Evolutionary conservation across 2,329 filamentous ascomycete species (phyloP), one percentile per base, ranked within the genome.

Genomic region (Gliomastix tumulicola): DNA sequence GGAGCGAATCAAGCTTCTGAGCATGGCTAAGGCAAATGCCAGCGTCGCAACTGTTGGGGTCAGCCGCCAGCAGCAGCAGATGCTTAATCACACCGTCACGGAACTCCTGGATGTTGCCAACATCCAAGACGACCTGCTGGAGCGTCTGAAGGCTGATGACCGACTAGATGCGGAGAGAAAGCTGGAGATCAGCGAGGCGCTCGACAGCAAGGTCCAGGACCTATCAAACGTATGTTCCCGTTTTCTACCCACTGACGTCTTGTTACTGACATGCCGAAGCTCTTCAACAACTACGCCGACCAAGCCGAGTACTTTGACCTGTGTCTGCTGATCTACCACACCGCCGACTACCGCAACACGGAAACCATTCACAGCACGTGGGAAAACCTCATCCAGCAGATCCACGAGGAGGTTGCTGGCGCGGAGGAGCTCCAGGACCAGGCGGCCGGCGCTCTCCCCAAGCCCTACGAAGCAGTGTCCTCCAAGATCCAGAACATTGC

Each of bases 251-350:
- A 36, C 43, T 55, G 40, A 47, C 39, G 17, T 33, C 21, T 13
- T 9, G 22, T 34, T 38, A 34, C 51, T 54, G 36, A 56, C 41
- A 19, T 12, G 19, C 18, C 20, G 4, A 51, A 94, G 80, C 78
- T 98, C n/a, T 98, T 88, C 65, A 94, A 97, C 55, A 69, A 79
- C 44, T 98, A 88, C 51, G 88, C 89, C 38, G 89, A 96, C 53
- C 82, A 87, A 51, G 92, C 88, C 3, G 83, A 80, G 34, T 98
- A 98, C 69, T 90, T 88, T 62, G 92, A 97, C 55, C 76, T 98
- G 35, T 95, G 87, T 55, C 76, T 98, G 8, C 72, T 90, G 41
- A 95, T 98, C 51, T 97, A 89, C 66, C 84, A 94, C 57, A 78
- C 84, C 2, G 90, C 90, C 32, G 88, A 97, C 59, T 87, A 94